Percentiles rank a stretch among this genome's conserved stretches.
These are phyloP conservation scores for Asparagopsis taxiformis DNA, from an alignment of 31 red algal species.

Conservation along the genomic window DNA sequence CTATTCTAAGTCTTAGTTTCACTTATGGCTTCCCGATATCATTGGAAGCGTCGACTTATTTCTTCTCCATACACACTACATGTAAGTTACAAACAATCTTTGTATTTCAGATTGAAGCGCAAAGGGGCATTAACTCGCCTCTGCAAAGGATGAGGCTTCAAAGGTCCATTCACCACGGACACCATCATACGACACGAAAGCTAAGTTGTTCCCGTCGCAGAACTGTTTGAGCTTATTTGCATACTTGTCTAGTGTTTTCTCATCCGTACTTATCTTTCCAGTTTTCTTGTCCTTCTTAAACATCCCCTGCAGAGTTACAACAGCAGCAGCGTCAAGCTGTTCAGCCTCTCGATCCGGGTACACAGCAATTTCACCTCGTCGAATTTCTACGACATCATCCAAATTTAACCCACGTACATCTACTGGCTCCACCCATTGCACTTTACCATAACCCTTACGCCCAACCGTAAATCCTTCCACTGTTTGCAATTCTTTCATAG, in stretches of 20 bases:
- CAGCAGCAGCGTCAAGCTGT: constrained; percentile 79
- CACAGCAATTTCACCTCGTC: constrained; percentile 63
- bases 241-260: constrained; percentile 36
- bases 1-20: too few relatives aligned
- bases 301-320: constrained; percentile 59
- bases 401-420: constrained; percentile 86
- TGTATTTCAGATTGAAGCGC: constrained; percentile 3
- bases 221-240: constrained; percentile 52
- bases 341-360: constrained; percentile 70
- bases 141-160: constrained; percentile 40
- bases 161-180: constrained; percentile 73
- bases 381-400: constrained; percentile 56
- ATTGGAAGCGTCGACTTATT: too few relatives aligned
- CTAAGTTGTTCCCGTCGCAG: constrained; percentile 61
- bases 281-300: constrained; percentile 75
- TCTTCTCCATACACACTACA: too few relatives aligned
- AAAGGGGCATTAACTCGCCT: constrained; percentile 6
- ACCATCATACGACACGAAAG: constrained; percentile 74
- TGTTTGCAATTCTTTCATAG: constrained; percentile 54
- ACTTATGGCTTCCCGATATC: too few relatives aligned
- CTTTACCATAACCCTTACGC: constrained; percentile 65
- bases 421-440: constrained; percentile 73
- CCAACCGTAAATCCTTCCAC: constrained; percentile 83
- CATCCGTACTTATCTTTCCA: constrained; percentile 23
- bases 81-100: background rate